Evolutionary conservation across 345 rosid genomes (phyloP).

Genomic region (Gossypium turneri): DNA sequence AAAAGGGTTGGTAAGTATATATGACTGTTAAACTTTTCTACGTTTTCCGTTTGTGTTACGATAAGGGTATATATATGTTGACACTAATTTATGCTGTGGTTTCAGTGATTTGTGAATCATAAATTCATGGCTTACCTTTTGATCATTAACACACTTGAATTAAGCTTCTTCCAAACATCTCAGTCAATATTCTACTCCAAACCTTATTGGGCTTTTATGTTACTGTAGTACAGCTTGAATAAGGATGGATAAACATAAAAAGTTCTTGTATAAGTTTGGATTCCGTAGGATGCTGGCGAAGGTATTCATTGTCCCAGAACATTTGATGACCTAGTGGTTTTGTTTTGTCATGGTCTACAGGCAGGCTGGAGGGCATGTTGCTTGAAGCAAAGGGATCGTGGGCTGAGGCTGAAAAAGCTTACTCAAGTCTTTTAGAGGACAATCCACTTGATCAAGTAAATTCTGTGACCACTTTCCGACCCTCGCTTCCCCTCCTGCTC

Average conservation of each 20-base stretch:
- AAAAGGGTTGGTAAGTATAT: slow-evolving; percentile 84
- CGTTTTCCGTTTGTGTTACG: background rate
- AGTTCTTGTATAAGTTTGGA: background rate
- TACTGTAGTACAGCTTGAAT: background rate
- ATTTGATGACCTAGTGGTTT: slow-evolving; percentile 8
- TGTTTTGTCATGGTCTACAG: slow-evolving; percentile 36
- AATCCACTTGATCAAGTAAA: slow-evolving; percentile 85
- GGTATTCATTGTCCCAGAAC: background rate
- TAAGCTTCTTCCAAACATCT: background rate
- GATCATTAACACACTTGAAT: background rate
- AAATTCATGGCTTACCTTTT: slow-evolving; percentile 6
- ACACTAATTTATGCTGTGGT: background rate
- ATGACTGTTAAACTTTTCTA: background rate
- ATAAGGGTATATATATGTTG: background rate
- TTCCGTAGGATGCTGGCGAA: background rate
- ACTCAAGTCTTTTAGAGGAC: slow-evolving; percentile 81
- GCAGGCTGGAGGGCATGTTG: slow-evolving; percentile 75
- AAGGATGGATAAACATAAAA: background rate
- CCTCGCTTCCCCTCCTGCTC: background rate
- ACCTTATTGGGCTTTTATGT: background rate
- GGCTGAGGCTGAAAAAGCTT: slow-evolving; percentile 90
- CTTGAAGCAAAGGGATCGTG: slow-evolving; percentile 91
- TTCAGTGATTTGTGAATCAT: background rate
- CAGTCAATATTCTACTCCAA: background rate
- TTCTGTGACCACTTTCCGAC: background rate